Base-by-base conservation (phyloP, 208 protist species). In the Leishmania mexicana region DNA sequence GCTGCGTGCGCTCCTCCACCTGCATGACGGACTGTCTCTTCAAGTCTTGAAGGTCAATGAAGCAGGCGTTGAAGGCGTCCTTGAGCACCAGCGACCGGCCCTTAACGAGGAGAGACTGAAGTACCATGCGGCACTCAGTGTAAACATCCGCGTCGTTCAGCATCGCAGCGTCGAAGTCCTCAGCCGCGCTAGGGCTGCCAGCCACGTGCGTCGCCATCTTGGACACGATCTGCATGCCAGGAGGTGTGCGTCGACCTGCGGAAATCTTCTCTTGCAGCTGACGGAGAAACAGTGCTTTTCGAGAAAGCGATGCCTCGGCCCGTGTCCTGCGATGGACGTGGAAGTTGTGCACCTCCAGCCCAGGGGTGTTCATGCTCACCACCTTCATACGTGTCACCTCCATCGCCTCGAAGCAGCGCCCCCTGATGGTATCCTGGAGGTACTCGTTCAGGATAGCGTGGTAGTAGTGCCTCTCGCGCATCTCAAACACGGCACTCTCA, bases 331-430 rank as follows among this genome's bases (percentile, higher is more conserved):
- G 94, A 47, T 83, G 81, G 11, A 95, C 82, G 75, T 96, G 91
- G 84, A 95, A 98, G 84, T 97, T 98, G 84, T 94, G 88, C 81
- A 95, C 92, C 78, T 91, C 83, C 28, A 94, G 54, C 35, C 64
- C 79, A 54, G 68, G 71, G 47, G 76, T 83, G 17, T 76, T 87
- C 68, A 98, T 78, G 47, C 88, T 93, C 47, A 88, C 76, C 57
- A 97, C 80, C 72, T 94, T 94, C 58, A 88, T 87, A 7, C 88
- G 84, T 35, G 60, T 79, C 49, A 96, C 87, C 60, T 97, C 92
- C 95, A 98, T 98, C 58, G 90, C 81, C 42, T 96, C 93, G 81
- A 89, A 97, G 85, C 95, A 98, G 62, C 92, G 88, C 72, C 81
- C 65, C 70, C 79, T 75, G 76, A 97, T 89, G 10, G 70, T 89